Evolutionary conservation across 441 rosid species (phyloP), one percentile per base, ranked within the genome.

Genomic region (Gossypium aridum): DNA sequence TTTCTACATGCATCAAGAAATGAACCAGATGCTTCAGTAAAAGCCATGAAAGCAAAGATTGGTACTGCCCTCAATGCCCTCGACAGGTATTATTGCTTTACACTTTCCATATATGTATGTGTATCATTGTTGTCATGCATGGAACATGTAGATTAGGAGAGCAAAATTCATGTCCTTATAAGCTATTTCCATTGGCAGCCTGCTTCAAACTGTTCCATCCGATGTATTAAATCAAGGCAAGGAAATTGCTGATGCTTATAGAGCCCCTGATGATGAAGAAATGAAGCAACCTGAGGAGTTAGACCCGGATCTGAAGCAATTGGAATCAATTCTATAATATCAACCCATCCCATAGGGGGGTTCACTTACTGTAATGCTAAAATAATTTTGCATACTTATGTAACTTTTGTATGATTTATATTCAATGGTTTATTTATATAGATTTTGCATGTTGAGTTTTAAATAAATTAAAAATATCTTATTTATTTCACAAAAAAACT

Each of bases 1-100:
- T 84, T 90, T 76, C 89, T 89, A 39, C 94, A 61, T 19, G 97
- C 96, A 45, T 90, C 91, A 16, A 87, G 96, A 80, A 91, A 90
- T 7, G 92, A 94, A 25, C 85, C 83, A 2, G 86, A 71, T 19
- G 92, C 93, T 65, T 85, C 96, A 7, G 83, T 67, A 22, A 67
- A 67, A 47, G 55, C 37, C 14, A 67, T 67, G 71, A 94, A 88
- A 81, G 85, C 83, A 17, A 85, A 89, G 82, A 87, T 89, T 47
- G 71, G 71, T 22, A 67, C 57, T 47, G 71, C 71, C 37, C 71
- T 67, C 57, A 7, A 22, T 14, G 71, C 71, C 14, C 37, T 67
- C 13, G 71, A 47, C 57, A 67, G 71, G 71, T 67, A 67, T 45
- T 45, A 7, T 45, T 14, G 12, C 25, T 64, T 64, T 60, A 60